Base-by-base conservation (phyloP, 768 basidiomycete species). In the Calocybe gangraenosa region DNA sequence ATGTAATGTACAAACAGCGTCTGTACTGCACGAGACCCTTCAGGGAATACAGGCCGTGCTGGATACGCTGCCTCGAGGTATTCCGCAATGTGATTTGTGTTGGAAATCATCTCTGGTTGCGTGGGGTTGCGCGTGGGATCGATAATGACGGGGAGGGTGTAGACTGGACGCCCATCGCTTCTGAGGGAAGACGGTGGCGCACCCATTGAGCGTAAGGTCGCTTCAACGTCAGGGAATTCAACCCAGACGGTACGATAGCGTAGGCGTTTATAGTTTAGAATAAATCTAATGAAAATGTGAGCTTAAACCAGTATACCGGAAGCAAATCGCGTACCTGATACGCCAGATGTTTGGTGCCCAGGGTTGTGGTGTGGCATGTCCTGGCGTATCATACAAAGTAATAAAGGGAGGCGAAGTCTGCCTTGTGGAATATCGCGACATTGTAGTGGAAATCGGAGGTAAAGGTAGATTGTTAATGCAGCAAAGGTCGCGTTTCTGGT, bases 341-440 rank as follows among this genome's bases (percentile, higher is more conserved):
- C 82, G 72, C 85, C 85, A 87, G 21, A 83, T 73, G 50, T 84
- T 84, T 21, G 86, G 86, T 41, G 81, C 80, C 85, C 85, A 88
- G n/a, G 84, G 74, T 42, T 83, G 79, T 1, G 79, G 69, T 7
- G 69, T 71, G 39, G n/a, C n/a, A n/a, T 69, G 69, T 8, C 82
- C 80, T 25, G 74, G 79, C 17, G 81, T 70, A 50, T 88, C 86
- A 58, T 86, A 88, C 13, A 88, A 66, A 13, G 69, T 78, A 48
- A 88, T 81, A 37, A 68, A 63, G 10, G 81, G 76, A 15, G 65
- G 64, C 19, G 59, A 53, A 35, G 51, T 48, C 13, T 58, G 51
- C 23, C 44, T 39, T 31, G 46, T 40, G 14, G 52, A 49, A 38
- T 56, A 54, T 41, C 47, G 41, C 44, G 55, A 58, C 49, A 56